Conservation (phyloP, 164 flowering plant species). For the Magnolia changhungtana region DNA sequence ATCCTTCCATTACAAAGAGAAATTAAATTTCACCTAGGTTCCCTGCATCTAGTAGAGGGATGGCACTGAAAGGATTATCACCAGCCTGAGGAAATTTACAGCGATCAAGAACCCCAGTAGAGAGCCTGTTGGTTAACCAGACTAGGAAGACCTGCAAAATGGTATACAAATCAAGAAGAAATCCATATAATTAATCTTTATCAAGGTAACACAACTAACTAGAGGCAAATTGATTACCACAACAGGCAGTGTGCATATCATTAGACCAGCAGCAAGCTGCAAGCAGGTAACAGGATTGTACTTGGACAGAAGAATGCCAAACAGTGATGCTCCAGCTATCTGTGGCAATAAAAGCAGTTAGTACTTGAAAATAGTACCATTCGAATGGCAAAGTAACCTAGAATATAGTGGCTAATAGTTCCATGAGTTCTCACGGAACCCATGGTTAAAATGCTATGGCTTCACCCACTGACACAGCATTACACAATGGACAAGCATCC, state of each 20-base stretch:
- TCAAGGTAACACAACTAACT: background rate
- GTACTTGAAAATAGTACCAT: background rate
- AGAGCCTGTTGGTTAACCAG: conserved; percentile 82
- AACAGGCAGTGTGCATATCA: conserved; percentile 75
- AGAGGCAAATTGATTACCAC: conserved; percentile 47
- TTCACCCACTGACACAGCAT: background rate
- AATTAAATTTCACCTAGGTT: conserved; percentile 38
- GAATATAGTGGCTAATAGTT: background rate
- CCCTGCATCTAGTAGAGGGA: conserved; percentile 25
- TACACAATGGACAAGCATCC: background rate
- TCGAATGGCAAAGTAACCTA: background rate
- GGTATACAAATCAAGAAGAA: background rate
- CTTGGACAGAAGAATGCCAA: conserved; percentile 86
- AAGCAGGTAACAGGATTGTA: conserved; percentile 88
- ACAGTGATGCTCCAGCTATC: conserved; percentile 91
- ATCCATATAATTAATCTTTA: background rate
- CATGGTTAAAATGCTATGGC: background rate
- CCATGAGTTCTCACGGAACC: background rate
- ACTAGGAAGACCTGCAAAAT: conserved; percentile 56
- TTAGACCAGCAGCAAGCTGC: conserved; percentile 78
- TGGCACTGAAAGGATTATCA: conserved; percentile 27
- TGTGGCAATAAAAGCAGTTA: conserved; percentile 24
- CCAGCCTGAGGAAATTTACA: conserved; percentile 43
- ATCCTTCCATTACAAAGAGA: background rate
- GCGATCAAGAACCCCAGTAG: conserved; percentile 88